Evolutionary conservation across 2,329 filamentous ascomycete species (phyloP), one percentile per base, ranked within the genome.

Genomic region (Epicoccum sorghinum): DNA sequence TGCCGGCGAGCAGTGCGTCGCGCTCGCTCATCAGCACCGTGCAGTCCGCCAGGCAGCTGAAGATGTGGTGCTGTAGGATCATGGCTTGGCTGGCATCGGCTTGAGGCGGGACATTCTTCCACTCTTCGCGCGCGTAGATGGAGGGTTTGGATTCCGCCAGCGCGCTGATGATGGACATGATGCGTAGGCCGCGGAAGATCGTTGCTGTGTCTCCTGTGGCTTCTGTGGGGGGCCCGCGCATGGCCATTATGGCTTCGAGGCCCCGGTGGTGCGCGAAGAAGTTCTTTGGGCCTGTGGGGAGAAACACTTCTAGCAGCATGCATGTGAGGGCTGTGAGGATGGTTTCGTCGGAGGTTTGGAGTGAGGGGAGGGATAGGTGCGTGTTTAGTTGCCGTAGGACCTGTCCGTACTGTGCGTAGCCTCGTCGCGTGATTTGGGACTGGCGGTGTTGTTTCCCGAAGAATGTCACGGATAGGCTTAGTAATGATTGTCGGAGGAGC

Each of bases 181-280:
- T 52, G 1, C 66, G 63, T 0, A 70, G 39, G 7, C 60, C 62
- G 6, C 60, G 55, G 23, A 69, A 60, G 2, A 71, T 61, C 0
- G 46, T 52, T 4, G 59, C 52, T 4, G 58, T 63, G 3, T 53
- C 39, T 4, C 44, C 52, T 1, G 44, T 47, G 9, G 49, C 36
- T 9, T 58, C 42, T 7, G 35, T 54, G 1, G 66, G 66, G 0
- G 66, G 64, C 1, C 68, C 67, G 45, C 67, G 51, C 35, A 66
- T 27, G 22, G 55, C 52, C 37, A 68, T 58, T 10, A 71, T 65
- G 3, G 61, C 60, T 37, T 71, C 68, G n/a, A 71, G 53, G 8
- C 68, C 68, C 25, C 59, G 55, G 18, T 66, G 56, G 41, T 71
- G 68, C 41, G 66, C 67, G 29, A 69, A 52, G 30, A 69, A 70